Evolutionary conservation across 441 rosid species (phyloP).

Genomic region (Erodium texanum): DNA sequence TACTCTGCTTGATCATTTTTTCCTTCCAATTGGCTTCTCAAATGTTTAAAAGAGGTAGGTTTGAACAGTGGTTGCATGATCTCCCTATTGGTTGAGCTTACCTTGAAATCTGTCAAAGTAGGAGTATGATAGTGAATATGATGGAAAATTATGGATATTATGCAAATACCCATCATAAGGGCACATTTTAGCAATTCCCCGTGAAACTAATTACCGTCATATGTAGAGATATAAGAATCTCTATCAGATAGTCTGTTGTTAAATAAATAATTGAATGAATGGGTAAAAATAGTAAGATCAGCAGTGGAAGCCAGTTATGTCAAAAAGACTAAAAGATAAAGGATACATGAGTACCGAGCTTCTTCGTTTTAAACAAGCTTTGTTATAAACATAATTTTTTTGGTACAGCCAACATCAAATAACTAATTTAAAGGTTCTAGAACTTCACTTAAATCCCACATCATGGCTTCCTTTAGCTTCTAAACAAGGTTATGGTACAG

Average conservation of each 20-base stretch:
- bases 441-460: neutral
- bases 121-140: too few species aligned
- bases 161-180: too few species aligned
- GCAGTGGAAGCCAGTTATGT: neutral
- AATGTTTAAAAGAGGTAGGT: neutral
- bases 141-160: too few species aligned
- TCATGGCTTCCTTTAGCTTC: neutral
- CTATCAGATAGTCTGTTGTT: too few species aligned
- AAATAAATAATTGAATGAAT: neutral
- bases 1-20: neutral
- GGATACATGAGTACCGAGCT: neutral
- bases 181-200: too few species aligned
- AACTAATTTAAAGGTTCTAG: slow-evolving; percentile 1
- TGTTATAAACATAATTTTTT: neutral
- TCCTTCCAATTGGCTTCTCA: slow-evolving; percentile 1
- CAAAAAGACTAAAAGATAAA: neutral
- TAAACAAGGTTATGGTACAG: slow-evolving; percentile 1
- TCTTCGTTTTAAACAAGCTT: neutral
- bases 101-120: neutral
- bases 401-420: slow-evolving; percentile 2
- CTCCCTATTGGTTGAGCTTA: neutral
- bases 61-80: neutral
- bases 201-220: too few species aligned
- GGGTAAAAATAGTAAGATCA: neutral
- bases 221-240: too few species aligned